Evolutionary conservation across 208 protist species (phyloP), one percentile per base, ranked within the genome.

Genomic region (Trypanosoma avium): DNA sequence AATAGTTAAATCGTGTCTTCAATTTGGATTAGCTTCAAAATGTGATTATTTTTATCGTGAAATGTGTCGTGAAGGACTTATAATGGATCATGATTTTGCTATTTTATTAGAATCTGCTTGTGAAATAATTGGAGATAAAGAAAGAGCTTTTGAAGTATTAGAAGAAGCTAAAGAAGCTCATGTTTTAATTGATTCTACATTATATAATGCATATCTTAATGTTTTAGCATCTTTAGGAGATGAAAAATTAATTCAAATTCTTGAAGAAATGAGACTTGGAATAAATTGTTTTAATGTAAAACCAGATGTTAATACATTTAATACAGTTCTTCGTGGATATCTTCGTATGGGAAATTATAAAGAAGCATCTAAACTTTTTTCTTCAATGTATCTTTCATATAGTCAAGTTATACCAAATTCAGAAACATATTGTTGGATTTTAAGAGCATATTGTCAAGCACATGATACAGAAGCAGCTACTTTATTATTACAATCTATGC

Each of bases 191-290:
- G 87, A 90, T 53, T 74, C 70, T 3, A 12, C 19, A 4, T 27
- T 94, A 10, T 92, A 84, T 70, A 95, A 97, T 58, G 69, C 70
- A 10, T 94, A 92, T 57, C 77, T 97, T 7, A 36, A 50, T 3
- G 86, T 94, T 12, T 74, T 97, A 8, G 79, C 87, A 13, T 80
- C 78, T 1, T 58, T 76, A 0, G 76, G 81, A 5, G 86, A 88
- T 46, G 46, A 45, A 33, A n/a, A 55, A 15, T 10, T 95, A 2
- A 65, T 83, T 8, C 1, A 8, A 7, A 61, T 81, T 22, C 82
- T 93, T 67, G 71, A 89, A 27, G 66, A 88, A 56, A 91, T 94
- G 81, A 40, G 69, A 38, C 48, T 88, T 12, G 87, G 86, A 48
- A 89, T 93, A 6, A 76, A 89, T 64, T 42, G 48, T 3, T 89